Evolutionary conservation across 805 yeast genomes (phyloP).

Genomic region (Suhomyces pyralidae): DNA sequence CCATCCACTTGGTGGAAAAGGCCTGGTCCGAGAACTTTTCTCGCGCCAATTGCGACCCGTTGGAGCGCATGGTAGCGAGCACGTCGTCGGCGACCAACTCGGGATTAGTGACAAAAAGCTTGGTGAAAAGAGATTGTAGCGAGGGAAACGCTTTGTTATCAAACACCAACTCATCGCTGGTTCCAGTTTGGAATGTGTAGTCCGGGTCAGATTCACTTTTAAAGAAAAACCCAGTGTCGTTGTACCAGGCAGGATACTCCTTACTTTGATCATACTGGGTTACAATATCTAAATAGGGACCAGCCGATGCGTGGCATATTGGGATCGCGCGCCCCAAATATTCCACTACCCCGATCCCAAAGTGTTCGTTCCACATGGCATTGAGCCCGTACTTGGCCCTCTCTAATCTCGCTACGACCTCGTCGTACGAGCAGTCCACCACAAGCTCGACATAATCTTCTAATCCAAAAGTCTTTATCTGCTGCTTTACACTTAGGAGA

Average conservation of each 20-base stretch:
- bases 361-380: slow-evolving; percentile 99
- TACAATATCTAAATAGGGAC: slow-evolving; percentile 90
- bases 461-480: slow-evolving; percentile 32
- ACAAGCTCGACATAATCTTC: slow-evolving; percentile 49
- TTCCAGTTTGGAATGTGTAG: slow-evolving; percentile 18
- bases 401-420: slow-evolving; percentile 52
- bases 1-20: slow-evolving; percentile 56
- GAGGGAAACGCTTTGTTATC: slow-evolving; percentile 31
- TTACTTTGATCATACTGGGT: slow-evolving; percentile 10
- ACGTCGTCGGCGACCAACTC: slow-evolving; percentile 26
- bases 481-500: slow-evolving; percentile 47
- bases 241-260: slow-evolving; percentile 21
- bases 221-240: slow-evolving; percentile 78
- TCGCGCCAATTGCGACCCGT: slow-evolving; percentile 44
- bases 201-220: slow-evolving; percentile 72
- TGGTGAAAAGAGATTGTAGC: slow-evolving; percentile 48
- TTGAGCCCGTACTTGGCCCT: slow-evolving; percentile 75
- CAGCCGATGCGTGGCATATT: slow-evolving; percentile 90
- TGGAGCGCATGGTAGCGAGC: slow-evolving; percentile 39
- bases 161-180: not conserved
- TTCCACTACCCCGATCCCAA: slow-evolving; percentile 96
- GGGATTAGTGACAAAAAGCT: slow-evolving; percentile 37
- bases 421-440: slow-evolving; percentile 70
- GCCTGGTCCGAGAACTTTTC: slow-evolving; percentile 60
- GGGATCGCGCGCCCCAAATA: slow-evolving; percentile 81